Evolutionary conservation across 306 rosid species (phyloP).

Genomic region (Nissolia schottii): DNA sequence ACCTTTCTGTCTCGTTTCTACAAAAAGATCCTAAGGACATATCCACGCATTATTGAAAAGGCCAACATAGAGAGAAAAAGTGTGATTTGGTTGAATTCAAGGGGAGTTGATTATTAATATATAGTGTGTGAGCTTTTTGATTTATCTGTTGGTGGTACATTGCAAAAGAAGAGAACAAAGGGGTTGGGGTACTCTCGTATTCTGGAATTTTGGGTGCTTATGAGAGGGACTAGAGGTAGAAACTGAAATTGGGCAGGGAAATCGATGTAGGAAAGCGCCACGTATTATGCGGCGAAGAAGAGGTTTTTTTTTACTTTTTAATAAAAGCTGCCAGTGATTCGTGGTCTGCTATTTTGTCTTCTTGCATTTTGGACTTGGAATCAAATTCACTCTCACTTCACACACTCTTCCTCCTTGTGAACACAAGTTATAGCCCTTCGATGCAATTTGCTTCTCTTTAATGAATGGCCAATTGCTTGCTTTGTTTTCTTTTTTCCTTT

Average conservation of each 20-base stretch:
- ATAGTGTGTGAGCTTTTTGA: constrained; percentile 22
- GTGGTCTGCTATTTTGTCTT: constrained; percentile 43
- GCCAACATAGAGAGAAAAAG: constrained; percentile 29
- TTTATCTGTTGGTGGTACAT: constrained; percentile 21
- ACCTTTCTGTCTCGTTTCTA: constrained; percentile 27
- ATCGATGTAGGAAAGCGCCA: constrained; percentile 63
- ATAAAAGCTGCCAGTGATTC: constrained; percentile 47
- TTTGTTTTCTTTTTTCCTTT: neutral
- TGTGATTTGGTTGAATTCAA: constrained; percentile 35
- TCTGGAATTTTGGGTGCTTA: constrained; percentile 39
- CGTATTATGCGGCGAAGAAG: constrained; percentile 74
- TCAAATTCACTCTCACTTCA: constrained; percentile 33
- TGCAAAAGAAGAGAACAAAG: constrained; percentile 21
- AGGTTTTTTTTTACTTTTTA: too few species aligned
- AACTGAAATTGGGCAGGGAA: constrained; percentile 30
- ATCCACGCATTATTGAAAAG: neutral
- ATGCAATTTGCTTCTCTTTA: constrained; percentile 23
- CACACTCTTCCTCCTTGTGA: constrained; percentile 12
- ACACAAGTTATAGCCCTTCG: constrained; percentile 36
- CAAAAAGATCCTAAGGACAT: constrained; percentile 25
- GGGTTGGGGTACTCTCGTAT: constrained; percentile 42
- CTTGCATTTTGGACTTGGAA: constrained; percentile 70
- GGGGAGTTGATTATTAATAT: constrained; percentile 22
- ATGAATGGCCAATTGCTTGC: constrained; percentile 4
- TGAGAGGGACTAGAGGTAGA: constrained; percentile 5